A percentile compares a stretch with the other conserved stretches of the same genome.
These are phyloP conservation scores for Cryoendolithus antarcticus DNA, from an alignment of 2,329 filamentous ascomycete species.

Conservation along the genomic window DNA sequence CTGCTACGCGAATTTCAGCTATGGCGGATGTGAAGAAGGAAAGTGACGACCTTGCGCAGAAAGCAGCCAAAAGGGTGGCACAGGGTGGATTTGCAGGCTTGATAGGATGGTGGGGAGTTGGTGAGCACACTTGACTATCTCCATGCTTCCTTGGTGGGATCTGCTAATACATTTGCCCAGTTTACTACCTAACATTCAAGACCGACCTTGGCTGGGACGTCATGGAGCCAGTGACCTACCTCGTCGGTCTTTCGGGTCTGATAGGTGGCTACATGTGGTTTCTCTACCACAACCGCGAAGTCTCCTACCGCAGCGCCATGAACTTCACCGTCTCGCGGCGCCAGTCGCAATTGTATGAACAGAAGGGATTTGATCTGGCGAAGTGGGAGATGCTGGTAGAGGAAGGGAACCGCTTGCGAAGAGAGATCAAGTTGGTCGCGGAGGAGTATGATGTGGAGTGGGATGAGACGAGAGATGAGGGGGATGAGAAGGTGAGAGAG, in stretches of 20 bases:
- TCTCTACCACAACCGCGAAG: conserved; percentile 79
- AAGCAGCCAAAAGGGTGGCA: conserved; percentile 64
- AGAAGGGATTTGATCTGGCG: conserved; percentile 60
- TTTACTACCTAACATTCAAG: conserved; percentile 41
- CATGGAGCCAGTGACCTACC: conserved; percentile 82
- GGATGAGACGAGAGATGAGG: conserved; percentile 21
- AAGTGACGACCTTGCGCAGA: conserved; percentile 67
- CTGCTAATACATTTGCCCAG: conserved; percentile 47
- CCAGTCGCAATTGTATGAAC: conserved; percentile 64
- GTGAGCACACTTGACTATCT: neutral
- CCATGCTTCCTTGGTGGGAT: too few relatives aligned
- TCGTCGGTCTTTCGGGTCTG: conserved; percentile 72
- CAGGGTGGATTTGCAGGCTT: conserved; percentile 66
- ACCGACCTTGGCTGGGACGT: conserved; percentile 74
- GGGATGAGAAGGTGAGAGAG: conserved; percentile 19
- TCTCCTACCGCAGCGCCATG: conserved; percentile 71
- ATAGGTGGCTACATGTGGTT: conserved; percentile 93
- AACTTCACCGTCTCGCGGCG: conserved; percentile 73
- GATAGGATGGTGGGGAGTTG: conserved; percentile 59
- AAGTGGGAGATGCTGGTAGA: conserved; percentile 70
- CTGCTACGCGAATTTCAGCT: conserved; percentile 53
- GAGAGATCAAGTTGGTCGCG: conserved; percentile 69
- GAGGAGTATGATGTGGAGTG: conserved; percentile 85
- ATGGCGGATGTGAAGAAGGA: conserved; percentile 66
- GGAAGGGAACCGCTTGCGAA: conserved; percentile 63